Percentiles rank a stretch among this genome's conserved stretches.
Evolutionary conservation across 257 asterid species (phyloP).

Genomic region (Jaltomata sinuosa): DNA sequence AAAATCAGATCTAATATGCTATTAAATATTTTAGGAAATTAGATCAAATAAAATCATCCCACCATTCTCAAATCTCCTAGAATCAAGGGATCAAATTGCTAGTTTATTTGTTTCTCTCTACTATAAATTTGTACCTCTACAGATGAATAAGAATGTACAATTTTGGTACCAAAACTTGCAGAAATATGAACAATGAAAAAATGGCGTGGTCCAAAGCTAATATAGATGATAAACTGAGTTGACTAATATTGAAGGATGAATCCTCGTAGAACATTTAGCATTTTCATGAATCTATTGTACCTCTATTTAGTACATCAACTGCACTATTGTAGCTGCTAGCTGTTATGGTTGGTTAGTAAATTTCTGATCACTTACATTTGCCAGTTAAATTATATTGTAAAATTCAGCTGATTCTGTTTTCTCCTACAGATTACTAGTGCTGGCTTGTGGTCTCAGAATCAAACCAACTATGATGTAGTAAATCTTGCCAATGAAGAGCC

Average conservation of each 20-base stretch:
- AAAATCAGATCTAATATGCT: too few relatives aligned
- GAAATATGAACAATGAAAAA: background rate
- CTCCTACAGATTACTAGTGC: slow-evolving; percentile 73
- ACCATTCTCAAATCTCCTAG: too few relatives aligned
- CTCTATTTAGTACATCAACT: background rate
- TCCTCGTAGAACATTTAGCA: background rate
- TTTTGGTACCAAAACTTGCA: too few relatives aligned
- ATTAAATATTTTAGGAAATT: too few relatives aligned
- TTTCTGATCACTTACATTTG: background rate
- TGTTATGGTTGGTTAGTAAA: background rate
- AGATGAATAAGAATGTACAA: too few relatives aligned
- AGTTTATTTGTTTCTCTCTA: too few relatives aligned
- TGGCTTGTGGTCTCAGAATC: slow-evolving; percentile 73
- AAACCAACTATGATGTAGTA: slow-evolving; percentile 17
- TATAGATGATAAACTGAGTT: background rate
- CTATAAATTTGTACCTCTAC: too few relatives aligned
- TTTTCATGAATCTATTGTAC: background rate
- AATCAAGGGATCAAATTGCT: too few relatives aligned
- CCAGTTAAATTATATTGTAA: background rate
- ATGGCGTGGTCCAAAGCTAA: background rate
- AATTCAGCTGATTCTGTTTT: background rate
- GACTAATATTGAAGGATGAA: background rate
- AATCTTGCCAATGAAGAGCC: slow-evolving; percentile 18
- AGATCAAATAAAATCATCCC: too few relatives aligned
- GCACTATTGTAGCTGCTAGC: background rate